Conservation (phyloP, 2,329 filamentous ascomycete genomes). For the Alternaria sp. region DNA sequence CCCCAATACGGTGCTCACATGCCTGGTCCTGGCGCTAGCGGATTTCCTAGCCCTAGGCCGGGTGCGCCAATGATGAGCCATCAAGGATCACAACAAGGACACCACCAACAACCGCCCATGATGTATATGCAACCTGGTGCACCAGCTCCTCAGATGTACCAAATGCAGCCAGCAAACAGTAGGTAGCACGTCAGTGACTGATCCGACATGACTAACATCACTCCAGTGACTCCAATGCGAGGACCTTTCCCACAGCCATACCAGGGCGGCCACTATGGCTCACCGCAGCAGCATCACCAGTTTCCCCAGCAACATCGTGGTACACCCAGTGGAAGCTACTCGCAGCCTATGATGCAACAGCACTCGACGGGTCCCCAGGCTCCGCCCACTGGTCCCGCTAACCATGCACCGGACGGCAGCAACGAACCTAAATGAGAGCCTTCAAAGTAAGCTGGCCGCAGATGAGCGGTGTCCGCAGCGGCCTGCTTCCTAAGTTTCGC, state of each 20-base stretch:
- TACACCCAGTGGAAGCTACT: conserved; percentile 52
- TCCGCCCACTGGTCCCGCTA: conserved; percentile 46
- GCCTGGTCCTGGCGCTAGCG: conserved; percentile 70
- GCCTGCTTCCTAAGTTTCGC: conserved; percentile 13
- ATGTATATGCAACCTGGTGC: conserved; percentile 79
- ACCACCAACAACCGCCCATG: conserved; percentile 69
- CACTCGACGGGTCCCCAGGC: conserved; percentile 51
- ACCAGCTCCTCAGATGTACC: conserved; percentile 78
- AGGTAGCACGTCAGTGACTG: conserved; percentile 57
- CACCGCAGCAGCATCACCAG: conserved; percentile 52
- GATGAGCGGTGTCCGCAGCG: conserved; percentile 15
- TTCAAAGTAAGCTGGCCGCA: conserved; percentile 19
- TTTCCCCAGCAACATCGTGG: conserved; percentile 53
- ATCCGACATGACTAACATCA: conserved; percentile 17
- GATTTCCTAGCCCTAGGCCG: conserved; percentile 88
- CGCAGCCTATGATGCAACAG: conserved; percentile 54
- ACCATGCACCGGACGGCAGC: conserved; percentile 43
- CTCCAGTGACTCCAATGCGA: conserved; percentile 51
- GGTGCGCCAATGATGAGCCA: conserved; percentile 91
- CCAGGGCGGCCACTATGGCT: conserved; percentile 50
- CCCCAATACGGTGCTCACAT: conserved; percentile 64
- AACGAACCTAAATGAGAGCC: conserved; percentile 51
- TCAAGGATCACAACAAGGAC: conserved; percentile 91
- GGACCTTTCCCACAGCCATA: conserved; percentile 52
- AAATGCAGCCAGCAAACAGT: conserved; percentile 78